A percentile compares a stretch with the other conserved stretches of the same genome.
Conservation (phyloP, 139 green algal species). For the Choricystis sp. region DNA sequence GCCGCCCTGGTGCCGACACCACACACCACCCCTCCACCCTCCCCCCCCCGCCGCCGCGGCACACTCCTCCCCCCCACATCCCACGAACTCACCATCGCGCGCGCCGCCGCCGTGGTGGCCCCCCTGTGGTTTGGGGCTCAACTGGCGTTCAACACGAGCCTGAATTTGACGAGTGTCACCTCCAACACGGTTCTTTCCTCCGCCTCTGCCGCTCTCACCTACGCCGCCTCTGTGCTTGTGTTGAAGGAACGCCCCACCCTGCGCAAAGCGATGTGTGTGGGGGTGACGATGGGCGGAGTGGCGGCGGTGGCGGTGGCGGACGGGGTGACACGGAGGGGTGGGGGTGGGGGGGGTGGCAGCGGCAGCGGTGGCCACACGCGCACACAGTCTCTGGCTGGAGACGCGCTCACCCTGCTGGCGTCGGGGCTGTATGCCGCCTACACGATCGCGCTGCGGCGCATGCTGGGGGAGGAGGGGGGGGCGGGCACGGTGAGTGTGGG, state of each 20-base stretch:
- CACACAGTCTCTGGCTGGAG: constrained; percentile 31
- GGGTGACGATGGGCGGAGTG: constrained; percentile 45
- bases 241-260: constrained; percentile 36
- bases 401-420: constrained; percentile 59
- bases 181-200: constrained; percentile 88
- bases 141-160: constrained; percentile 71
- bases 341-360: background rate
- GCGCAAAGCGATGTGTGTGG: constrained; percentile 48
- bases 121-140: constrained; percentile 87
- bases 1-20: too few species aligned
- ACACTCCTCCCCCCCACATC: background rate
- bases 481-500: constrained; percentile 5
- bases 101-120: constrained; percentile 21
- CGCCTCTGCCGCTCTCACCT: constrained; percentile 80
- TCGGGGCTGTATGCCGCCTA: constrained; percentile 70
- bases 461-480: constrained; percentile 38
- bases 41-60: background rate
- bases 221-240: constrained; percentile 36
- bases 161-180: constrained; percentile 74
- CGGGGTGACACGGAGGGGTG: constrained; percentile 1
- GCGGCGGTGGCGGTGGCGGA: constrained; percentile 51
- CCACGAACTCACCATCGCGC: background rate
- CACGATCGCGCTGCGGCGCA: constrained; percentile 41
- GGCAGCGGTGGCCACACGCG: background rate
- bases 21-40: background rate